phyloP scores from a whole-genome alignment of 306 rosid species.

The Lathyrus oleraceus region DNA sequence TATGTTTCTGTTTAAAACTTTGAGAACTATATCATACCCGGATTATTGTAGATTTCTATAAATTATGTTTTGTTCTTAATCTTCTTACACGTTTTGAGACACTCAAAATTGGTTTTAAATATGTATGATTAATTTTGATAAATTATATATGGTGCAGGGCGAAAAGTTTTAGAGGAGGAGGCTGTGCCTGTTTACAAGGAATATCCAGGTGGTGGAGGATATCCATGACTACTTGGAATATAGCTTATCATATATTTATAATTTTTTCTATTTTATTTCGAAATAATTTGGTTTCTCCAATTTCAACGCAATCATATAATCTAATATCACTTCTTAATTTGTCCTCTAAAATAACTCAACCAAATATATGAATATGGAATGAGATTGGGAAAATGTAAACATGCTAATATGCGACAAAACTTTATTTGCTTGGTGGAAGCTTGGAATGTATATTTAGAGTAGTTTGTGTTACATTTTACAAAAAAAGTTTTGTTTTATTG shows the following conservation, averaged over 20 bases:
- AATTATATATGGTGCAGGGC: conserved; percentile 1
- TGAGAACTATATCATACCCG: background rate
- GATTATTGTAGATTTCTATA: background rate
- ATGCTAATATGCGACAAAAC: no score
- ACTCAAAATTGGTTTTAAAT: no score
- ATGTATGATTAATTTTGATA: no score
- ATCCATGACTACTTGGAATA: background rate
- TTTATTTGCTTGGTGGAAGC: no score
- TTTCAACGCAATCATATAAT: background rate
- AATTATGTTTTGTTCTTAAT: no score
- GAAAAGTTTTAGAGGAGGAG: background rate
- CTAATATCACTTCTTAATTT: background rate
- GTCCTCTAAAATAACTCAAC: background rate
- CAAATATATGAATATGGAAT: background rate
- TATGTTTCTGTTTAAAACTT: background rate
- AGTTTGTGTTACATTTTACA: no score
- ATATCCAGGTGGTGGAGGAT: conserved; percentile 17
- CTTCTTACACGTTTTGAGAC: no score
- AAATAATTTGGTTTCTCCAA: background rate
- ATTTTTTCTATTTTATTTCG: background rate
- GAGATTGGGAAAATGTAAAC: background rate
- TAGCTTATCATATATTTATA: background rate
- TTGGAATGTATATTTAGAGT: no score
- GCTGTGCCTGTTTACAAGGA: rapidly evolving
- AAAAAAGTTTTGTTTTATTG: no score